Percentiles rank a stretch among this genome's conserved stretches.
These are phyloP conservation scores for Hordeum marinum DNA, from an alignment of 176 grass and related monocot genomes.

Conservation along the genomic window DNA sequence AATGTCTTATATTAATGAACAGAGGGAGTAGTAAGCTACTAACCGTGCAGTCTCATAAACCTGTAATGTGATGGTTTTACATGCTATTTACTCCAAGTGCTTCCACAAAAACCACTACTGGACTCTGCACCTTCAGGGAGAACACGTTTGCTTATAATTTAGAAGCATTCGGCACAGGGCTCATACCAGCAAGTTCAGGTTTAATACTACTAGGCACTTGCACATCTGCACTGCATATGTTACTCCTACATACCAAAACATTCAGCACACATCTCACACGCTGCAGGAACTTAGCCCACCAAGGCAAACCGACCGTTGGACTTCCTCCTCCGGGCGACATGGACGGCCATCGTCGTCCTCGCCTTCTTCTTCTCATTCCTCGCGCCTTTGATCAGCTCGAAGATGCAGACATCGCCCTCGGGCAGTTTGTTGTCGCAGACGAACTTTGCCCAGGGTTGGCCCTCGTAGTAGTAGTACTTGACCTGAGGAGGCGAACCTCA, in stretches of 20 bases:
- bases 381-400: slow-evolving; percentile 26
- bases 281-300: neutral
- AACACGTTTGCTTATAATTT: too few relatives aligned
- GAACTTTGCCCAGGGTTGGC: slow-evolving; percentile 15
- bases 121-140: too few relatives aligned
- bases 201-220: neutral
- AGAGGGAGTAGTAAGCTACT: too few relatives aligned
- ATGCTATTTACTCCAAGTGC: too few relatives aligned
- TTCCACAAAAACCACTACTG: too few relatives aligned
- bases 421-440: slow-evolving; percentile 8
- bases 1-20: too few relatives aligned
- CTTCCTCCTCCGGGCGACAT: slow-evolving; percentile 19
- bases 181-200: neutral
- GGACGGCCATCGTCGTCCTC: neutral
- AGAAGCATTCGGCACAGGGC: too few relatives aligned
- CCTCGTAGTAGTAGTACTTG: neutral
- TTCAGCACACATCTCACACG: too few relatives aligned
- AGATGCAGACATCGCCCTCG: slow-evolving; percentile 21
- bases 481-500: neutral
- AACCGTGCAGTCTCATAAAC: too few relatives aligned
- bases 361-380: neutral
- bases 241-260: neutral
- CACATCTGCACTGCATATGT: neutral
- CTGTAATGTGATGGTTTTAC: too few relatives aligned
- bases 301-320: neutral